These are phyloP conservation scores for Suillus tomentosus DNA, from an alignment of 768 basidiomycete species.

Conservation along the genomic window DNA sequence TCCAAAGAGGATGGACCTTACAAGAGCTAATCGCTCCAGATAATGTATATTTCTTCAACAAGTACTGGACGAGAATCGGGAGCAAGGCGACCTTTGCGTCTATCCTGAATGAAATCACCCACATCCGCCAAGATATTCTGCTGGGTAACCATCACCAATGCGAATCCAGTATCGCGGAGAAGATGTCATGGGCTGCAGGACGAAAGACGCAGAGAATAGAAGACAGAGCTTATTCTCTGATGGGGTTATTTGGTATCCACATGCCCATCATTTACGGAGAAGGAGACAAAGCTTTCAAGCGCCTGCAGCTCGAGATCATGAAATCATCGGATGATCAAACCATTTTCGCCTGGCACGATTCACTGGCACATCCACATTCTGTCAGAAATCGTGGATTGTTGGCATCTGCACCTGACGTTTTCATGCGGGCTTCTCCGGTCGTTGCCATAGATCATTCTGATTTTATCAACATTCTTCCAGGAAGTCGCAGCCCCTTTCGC, in stretches of 20 bases:
- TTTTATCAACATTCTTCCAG: background rate
- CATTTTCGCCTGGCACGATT: conserved; percentile 17
- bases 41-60: conserved; percentile 17
- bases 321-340: conserved; percentile 15
- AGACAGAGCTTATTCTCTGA: conserved; percentile 31
- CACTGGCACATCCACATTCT: background rate
- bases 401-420: conserved; percentile 12
- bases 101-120: conserved; percentile 9
- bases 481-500: background rate
- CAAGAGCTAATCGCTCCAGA: conserved; percentile 21
- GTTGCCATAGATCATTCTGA: conserved; percentile 5
- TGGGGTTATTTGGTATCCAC: conserved; percentile 21
- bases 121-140: conserved; percentile 12
- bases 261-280: conserved; percentile 24
- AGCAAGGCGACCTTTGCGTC: conserved; percentile 9
- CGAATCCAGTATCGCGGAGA: conserved; percentile 19
- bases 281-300: conserved; percentile 20
- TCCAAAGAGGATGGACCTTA: conserved; percentile 21
- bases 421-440: background rate
- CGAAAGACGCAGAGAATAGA: conserved; percentile 33
- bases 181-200: conserved; percentile 31
- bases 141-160: background rate
- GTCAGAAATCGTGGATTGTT: conserved; percentile 8
- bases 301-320: conserved; percentile 20
- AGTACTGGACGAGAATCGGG: conserved; percentile 17